Evolutionary conservation across 805 yeast species (phyloP).

Genomic region (Komagataella ulmi): DNA sequence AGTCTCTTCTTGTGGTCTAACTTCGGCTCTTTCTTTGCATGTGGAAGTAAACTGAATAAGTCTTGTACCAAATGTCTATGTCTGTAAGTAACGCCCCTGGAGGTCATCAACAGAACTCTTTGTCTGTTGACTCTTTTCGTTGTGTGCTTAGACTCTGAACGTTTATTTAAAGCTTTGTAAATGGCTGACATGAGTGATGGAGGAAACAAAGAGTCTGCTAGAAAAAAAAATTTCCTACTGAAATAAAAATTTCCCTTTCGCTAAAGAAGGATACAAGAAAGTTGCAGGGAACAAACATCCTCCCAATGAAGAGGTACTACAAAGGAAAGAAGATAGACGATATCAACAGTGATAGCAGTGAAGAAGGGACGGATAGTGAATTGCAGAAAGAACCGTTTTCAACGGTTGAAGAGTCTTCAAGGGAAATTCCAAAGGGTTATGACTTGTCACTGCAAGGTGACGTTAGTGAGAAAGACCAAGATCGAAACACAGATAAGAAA

Average conservation of each 20-base stretch:
- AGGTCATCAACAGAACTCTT: constrained; percentile 76
- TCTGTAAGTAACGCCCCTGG: constrained; percentile 90
- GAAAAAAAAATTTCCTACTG: background rate
- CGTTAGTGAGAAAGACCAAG: background rate
- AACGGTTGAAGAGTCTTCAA: background rate
- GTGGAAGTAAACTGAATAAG: constrained; percentile 70
- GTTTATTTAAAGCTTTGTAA: constrained; percentile 41
- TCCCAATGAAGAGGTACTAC: background rate
- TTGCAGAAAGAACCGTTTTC: background rate
- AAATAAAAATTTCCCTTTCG: background rate
- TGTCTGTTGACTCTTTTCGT: constrained; percentile 70
- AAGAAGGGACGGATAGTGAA: background rate
- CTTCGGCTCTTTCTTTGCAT: constrained; percentile 92
- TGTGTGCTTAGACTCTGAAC: constrained; percentile 22
- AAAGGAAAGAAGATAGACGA: background rate
- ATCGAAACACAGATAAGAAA: background rate
- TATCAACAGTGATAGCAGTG: background rate
- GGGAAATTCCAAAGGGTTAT: background rate
- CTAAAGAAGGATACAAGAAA: constrained; percentile 1
- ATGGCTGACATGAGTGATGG: constrained; percentile 46
- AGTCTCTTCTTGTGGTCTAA: constrained; percentile 86
- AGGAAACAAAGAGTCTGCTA: background rate
- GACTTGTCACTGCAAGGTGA: background rate
- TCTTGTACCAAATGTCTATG: constrained; percentile 91
- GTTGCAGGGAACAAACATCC: background rate